phyloP scores from a whole-genome alignment of 2,329 filamentous ascomycete species.

The Setomelanomma holmii region DNA sequence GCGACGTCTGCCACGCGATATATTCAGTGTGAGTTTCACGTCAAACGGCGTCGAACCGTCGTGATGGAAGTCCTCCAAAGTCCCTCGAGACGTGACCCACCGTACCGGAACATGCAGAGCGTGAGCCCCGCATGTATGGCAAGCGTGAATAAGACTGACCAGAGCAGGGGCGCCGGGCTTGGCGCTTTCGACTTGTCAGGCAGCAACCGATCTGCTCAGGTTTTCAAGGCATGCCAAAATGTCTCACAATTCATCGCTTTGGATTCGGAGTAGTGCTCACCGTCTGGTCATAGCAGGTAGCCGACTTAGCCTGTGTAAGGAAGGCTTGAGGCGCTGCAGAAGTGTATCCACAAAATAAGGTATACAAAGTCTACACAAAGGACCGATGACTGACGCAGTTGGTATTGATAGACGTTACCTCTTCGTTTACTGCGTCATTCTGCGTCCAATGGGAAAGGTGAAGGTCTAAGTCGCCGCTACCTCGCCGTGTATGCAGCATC shows the following conservation, averaged over 20 bases:
- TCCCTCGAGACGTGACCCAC: background rate
- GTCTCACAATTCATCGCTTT: background rate
- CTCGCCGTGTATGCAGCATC: background rate
- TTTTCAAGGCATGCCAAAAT: background rate
- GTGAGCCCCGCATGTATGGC: background rate
- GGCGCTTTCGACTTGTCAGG: background rate
- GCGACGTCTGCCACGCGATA: constrained; percentile 14
- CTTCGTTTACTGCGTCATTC: background rate
- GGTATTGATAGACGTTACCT: background rate
- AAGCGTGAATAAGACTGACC: constrained; percentile 6
- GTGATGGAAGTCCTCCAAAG: background rate
- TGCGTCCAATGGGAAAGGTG: background rate
- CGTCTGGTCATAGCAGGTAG: background rate
- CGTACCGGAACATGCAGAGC: background rate
- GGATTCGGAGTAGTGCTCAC: background rate
- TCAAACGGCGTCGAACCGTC: background rate
- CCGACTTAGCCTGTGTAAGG: background rate
- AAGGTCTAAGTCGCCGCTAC: background rate
- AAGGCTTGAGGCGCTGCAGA: background rate
- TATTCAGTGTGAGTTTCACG: background rate
- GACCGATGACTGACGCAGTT: background rate
- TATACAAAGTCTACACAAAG: background rate
- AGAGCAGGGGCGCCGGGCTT: background rate
- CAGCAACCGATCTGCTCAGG: background rate
- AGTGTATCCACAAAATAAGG: background rate